phyloP scores from a whole-genome alignment of 2,329 filamentous ascomycete genomes.

The Trichoderma atrobrunneum region DNA sequence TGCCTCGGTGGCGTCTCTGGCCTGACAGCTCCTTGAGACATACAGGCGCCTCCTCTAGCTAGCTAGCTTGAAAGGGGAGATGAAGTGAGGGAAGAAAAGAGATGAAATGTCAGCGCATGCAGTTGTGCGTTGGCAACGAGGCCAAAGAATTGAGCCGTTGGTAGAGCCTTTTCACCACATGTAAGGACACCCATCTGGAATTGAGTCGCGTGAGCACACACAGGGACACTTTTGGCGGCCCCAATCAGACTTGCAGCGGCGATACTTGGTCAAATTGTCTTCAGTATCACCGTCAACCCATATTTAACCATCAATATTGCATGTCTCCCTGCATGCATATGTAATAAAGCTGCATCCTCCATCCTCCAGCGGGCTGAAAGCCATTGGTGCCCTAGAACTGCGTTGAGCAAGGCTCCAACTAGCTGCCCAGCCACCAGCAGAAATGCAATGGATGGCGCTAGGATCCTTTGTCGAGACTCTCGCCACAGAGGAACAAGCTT shows the following conservation, averaged over 20 bases:
- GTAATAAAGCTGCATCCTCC: neutral
- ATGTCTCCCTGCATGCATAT: neutral
- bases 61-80: neutral
- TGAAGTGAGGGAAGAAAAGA: neutral
- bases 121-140: neutral
- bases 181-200: neutral
- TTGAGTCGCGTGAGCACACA: conserved; percentile 1
- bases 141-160: neutral
- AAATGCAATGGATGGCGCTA: neutral
- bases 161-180: neutral
- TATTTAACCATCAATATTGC: neutral
- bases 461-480: neutral
- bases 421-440: neutral
- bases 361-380: neutral
- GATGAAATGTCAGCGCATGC: neutral
- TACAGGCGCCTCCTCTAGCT: neutral
- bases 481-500: neutral
- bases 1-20: conserved; percentile 8
- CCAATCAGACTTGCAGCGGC: neutral
- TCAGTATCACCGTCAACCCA: neutral
- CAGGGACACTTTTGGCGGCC: neutral
- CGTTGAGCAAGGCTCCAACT: neutral
- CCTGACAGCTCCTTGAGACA: neutral
- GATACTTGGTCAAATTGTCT: neutral
- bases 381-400: neutral